These are phyloP conservation scores for Sergeia podlipaevii DNA, from an alignment of 208 protist species.

Conservation along the genomic window DNA sequence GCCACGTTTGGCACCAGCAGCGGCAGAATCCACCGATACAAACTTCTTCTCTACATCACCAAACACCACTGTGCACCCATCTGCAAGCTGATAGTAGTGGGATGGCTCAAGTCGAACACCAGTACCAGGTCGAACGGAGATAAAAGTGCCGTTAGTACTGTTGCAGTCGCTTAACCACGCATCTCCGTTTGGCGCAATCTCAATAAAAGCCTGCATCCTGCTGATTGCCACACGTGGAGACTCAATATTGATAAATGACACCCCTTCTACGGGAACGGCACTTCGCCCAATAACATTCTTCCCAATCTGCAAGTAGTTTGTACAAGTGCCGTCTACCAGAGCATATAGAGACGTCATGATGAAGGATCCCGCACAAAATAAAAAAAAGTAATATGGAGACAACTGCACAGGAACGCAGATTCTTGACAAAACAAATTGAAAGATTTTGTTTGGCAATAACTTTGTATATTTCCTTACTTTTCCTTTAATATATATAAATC, in stretches of 20 bases:
- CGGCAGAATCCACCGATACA: constrained; percentile 3
- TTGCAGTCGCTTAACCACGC: constrained; percentile 81
- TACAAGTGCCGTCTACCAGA: constrained; percentile 24
- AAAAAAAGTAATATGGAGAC: background rate
- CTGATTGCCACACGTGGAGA: constrained; percentile 62
- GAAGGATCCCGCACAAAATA: constrained; percentile 6
- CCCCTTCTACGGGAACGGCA: constrained; percentile 31
- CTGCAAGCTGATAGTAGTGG: constrained; percentile 73
- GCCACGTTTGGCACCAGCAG: background rate
- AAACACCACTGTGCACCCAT: constrained; percentile 64
- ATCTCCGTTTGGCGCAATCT: constrained; percentile 74
- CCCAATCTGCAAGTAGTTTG: constrained; percentile 36
- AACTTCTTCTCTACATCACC: constrained; percentile 66
- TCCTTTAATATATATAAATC: too few relatives aligned
- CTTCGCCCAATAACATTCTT: constrained; percentile 79
- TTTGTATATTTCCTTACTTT: too few relatives aligned
- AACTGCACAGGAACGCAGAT: too few relatives aligned
- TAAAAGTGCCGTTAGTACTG: constrained; percentile 85
- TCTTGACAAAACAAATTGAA: too few relatives aligned
- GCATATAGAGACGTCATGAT: constrained; percentile 21
- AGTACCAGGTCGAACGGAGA: constrained; percentile 39
- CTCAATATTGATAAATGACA: constrained; percentile 65
- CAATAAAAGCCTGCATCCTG: constrained; percentile 76
- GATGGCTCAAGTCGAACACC: constrained; percentile 65
- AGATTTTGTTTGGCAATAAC: too few relatives aligned